Conservation (phyloP, 768 basidiomycete genomes). For the Naganishia vaughanmartiniae region DNA sequence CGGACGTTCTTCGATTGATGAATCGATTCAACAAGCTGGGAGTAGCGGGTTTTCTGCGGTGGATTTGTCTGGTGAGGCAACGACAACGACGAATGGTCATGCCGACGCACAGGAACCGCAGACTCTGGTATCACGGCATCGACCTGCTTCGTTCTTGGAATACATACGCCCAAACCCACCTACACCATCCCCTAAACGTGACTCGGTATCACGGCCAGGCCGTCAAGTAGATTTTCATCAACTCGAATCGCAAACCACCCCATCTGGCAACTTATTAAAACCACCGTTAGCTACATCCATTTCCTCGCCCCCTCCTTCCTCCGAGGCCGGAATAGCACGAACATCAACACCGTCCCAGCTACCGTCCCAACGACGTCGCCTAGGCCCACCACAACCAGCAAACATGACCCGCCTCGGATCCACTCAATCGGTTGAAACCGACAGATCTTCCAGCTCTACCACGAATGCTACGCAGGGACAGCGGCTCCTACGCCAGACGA, state of each 20-base stretch:
- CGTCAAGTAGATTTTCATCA: neutral
- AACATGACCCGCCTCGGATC: constrained; percentile 22
- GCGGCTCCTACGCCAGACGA: neutral
- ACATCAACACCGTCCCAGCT: no score
- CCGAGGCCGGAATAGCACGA: neutral
- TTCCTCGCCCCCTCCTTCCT: constrained; percentile 9
- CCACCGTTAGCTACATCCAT: neutral
- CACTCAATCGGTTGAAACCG: neutral
- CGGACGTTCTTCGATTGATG: constrained; percentile 14
- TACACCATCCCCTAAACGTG: constrained; percentile 1
- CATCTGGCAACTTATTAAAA: neutral
- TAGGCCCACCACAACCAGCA: constrained; percentile 22
- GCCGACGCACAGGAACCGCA: neutral
- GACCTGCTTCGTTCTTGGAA: constrained; percentile 12
- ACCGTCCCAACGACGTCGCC: neutral
- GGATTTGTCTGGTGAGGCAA: neutral
- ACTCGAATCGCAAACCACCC: neutral
- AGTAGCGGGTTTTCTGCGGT: constrained; percentile 7
- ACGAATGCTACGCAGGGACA: neutral
- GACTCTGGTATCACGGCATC: neutral
- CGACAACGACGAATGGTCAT: neutral
- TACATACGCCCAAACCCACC: constrained; percentile 14
- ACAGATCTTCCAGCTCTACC: neutral
- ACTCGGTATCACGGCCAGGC: neutral
- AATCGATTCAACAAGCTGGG: neutral